Base-by-base conservation (phyloP, 1,284 basidiomycete species). In the Stereum hirsutum region DNA sequence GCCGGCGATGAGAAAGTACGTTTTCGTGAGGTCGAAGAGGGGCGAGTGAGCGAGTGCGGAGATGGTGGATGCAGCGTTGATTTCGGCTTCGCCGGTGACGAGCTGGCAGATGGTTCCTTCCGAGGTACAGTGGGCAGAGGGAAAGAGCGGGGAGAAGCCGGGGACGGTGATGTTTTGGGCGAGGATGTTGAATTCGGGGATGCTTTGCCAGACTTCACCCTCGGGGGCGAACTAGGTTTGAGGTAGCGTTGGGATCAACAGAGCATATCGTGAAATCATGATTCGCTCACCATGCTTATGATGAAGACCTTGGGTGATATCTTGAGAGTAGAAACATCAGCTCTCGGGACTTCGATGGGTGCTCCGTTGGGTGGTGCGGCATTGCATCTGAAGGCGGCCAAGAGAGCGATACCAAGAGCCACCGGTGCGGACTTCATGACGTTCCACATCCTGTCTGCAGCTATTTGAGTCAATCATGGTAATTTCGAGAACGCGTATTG, bases 1-100 rank as follows among this genome's bases (percentile, higher is more conserved):
- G n/a, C 72, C 72, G 6, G 63, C 66, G 41, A 74, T 56, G 42
- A 72, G 54, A 53, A 70, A 72, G 54, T 74, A 75, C 0, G 70
- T 70, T 39, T 54, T 43, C 1, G 52, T 60, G n/a, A 74, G 58
- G 55, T 73, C 57, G 52, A 75, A 72, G 20, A 54, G 39, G 5
- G 57, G 45, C 2, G 61, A 59, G 27, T 61, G 52, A 4, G 65
- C 49, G 31, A 73, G 54, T 0, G 70, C 60, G 28, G 61, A 54
- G 33, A 67, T 57, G 0, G 64, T 57, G 5, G 62, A 50, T 2
- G 70, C 70, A 0, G 72, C 71, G 51, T 75, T 73, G n/a, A n/a
- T n/a, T n/a, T n/a, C 54, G 74, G 70, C 59, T 49, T 61, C 56
- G 10, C 57, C 62, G 2, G 61, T 62, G 12, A 60, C 61, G 2